phyloP scores from a whole-genome alignment of 2,329 filamentous ascomycete genomes.

The Neonectria punicea region DNA sequence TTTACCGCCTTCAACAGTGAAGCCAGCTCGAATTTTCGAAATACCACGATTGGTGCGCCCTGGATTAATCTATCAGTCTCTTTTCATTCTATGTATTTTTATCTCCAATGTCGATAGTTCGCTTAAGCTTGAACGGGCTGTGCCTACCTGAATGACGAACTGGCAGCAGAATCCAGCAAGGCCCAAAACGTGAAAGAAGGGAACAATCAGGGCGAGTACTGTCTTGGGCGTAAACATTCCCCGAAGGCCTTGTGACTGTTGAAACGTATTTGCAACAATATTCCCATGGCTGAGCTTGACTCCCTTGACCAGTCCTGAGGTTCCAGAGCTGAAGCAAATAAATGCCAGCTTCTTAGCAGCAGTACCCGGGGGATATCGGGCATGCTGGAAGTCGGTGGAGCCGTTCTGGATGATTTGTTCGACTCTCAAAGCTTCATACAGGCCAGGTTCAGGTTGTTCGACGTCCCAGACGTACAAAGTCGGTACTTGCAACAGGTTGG shows the following conservation, averaged over 20 bases:
- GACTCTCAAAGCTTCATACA: background rate
- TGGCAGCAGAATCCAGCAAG: constrained; percentile 16
- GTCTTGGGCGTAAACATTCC: constrained; percentile 9
- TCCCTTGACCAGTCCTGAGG: constrained; percentile 14
- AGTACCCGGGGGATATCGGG: background rate
- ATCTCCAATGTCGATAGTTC: too few relatives aligned
- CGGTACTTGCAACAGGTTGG: background rate
- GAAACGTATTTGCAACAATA: constrained; percentile 18
- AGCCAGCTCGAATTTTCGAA: constrained; percentile 8
- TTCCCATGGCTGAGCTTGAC: constrained; percentile 11
- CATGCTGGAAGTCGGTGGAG: background rate
- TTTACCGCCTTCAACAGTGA: constrained; percentile 11
- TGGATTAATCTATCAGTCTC: background rate
- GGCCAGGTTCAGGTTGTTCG: background rate
- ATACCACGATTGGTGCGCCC: constrained; percentile 13
- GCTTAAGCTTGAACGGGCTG: too few relatives aligned
- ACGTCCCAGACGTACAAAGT: constrained; percentile 10
- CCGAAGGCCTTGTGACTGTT: constrained; percentile 12
- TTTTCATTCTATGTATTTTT: too few relatives aligned
- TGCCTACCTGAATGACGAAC: constrained; percentile 10
- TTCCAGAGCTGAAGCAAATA: constrained; percentile 18
- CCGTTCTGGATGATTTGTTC: constrained; percentile 9
- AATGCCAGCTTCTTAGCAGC: constrained; percentile 5
- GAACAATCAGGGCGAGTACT: constrained; percentile 12
- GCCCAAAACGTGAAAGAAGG: constrained; percentile 14